Evolutionary conservation across 2,329 filamentous ascomycete genomes (phyloP).

Genomic region (Coleophoma eucalyptorum): DNA sequence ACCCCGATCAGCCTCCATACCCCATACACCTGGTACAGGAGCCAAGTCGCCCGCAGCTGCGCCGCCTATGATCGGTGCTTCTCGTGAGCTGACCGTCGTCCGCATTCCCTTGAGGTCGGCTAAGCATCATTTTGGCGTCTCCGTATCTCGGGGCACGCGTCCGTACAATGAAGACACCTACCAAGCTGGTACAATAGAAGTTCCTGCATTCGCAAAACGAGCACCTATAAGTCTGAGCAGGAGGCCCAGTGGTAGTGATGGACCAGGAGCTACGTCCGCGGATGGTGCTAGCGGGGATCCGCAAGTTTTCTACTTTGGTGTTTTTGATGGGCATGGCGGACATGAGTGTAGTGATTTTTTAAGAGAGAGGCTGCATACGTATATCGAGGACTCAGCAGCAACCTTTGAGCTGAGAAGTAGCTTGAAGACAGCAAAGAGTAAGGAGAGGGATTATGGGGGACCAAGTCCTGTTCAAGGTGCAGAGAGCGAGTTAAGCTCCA

Average conservation of each 20-base stretch:
- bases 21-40: slow-evolving; percentile 58
- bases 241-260: slow-evolving; percentile 6
- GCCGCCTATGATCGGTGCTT: slow-evolving; percentile 55
- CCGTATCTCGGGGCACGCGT: slow-evolving; percentile 74
- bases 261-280: slow-evolving; percentile 61
- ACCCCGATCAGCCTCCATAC: slow-evolving; percentile 78
- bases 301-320: slow-evolving; percentile 94
- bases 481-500: slow-evolving; percentile 25
- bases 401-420: slow-evolving; percentile 78
- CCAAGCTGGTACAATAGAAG: slow-evolving; percentile 88
- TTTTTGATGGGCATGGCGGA: slow-evolving; percentile 96
- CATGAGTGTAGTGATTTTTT: slow-evolving; percentile 84
- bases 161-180: slow-evolving; percentile 92
- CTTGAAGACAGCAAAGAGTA: slow-evolving; percentile 43
- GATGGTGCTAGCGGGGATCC: slow-evolving; percentile 82
- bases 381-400: slow-evolving; percentile 77
- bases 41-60: slow-evolving; percentile 49
- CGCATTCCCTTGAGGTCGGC: slow-evolving; percentile 90
- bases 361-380: slow-evolving; percentile 78
- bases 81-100: slow-evolving; percentile 84
- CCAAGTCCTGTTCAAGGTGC: slow-evolving; percentile 21
- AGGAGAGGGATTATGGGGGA: slow-evolving; percentile 9
- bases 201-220: slow-evolving; percentile 88
- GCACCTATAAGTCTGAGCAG: slow-evolving; percentile 58
- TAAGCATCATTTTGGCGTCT: slow-evolving; percentile 91